phyloP scores from a whole-genome alignment of 2,329 filamentous ascomycete genomes.

The Ascochyta rabiei region DNA sequence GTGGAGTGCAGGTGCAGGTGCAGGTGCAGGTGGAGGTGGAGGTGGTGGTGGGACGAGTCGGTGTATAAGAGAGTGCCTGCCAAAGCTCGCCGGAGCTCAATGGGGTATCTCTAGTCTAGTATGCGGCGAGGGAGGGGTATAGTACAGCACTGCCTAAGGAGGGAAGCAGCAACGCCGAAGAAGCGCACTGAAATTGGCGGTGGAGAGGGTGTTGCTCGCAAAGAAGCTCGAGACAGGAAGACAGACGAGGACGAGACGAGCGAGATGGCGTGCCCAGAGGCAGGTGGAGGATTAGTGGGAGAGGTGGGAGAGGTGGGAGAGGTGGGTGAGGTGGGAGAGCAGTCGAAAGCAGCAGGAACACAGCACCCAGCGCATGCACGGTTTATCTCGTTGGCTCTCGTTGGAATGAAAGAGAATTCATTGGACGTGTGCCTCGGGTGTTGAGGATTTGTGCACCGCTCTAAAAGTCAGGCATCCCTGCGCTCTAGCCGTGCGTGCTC shows the following conservation, averaged over 20 bases:
- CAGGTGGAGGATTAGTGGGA: conserved; percentile 20
- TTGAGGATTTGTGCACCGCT: conserved; percentile 42
- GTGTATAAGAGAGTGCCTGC: conserved; percentile 11
- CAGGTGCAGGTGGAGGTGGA: too few species aligned
- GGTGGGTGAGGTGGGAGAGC: conserved; percentile 18
- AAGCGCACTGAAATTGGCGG: conserved; percentile 16
- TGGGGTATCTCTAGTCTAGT: conserved; percentile 31
- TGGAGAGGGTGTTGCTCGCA: conserved; percentile 10
- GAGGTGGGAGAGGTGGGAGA: conserved; percentile 18
- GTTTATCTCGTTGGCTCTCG: conserved; percentile 41
- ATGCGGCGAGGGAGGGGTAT: conserved; percentile 28
- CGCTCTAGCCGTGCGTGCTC: conserved; percentile 30
- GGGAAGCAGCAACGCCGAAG: conserved; percentile 22
- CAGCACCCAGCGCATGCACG: conserved; percentile 41
- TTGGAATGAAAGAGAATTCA: conserved; percentile 27
- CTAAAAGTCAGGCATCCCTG: conserved; percentile 44
- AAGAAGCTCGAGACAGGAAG: background rate
- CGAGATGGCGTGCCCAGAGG: conserved; percentile 14
- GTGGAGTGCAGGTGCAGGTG: conserved; percentile 30
- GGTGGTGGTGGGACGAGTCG: conserved; percentile 9
- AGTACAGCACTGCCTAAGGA: conserved; percentile 24
- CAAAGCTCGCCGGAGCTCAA: conserved; percentile 35
- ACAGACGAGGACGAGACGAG: conserved; percentile 5
- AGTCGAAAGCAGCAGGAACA: conserved; percentile 28
- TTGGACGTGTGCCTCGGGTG: conserved; percentile 26